phyloP scores from a whole-genome alignment of 108 stramenopile species.

The Discostella pseudostelligera region DNA sequence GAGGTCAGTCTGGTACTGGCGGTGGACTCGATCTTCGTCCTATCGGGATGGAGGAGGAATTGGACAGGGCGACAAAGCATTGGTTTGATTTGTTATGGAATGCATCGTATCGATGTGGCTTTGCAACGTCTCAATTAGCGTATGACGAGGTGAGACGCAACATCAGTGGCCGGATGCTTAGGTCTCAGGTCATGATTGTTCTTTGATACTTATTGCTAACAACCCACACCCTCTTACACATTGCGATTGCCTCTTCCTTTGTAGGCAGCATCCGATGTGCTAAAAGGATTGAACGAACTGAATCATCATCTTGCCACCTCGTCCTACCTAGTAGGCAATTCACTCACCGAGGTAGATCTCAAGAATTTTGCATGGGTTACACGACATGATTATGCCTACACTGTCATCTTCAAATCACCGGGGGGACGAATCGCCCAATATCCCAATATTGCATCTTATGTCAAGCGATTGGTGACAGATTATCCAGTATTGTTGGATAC shows the following conservation, averaged over 20 bases:
- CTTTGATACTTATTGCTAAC: neutral
- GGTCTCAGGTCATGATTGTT: too few species aligned
- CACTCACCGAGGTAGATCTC: constrained; percentile 76
- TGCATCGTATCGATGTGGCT: constrained; percentile 86
- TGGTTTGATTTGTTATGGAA: constrained; percentile 86
- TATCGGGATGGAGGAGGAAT: constrained; percentile 47
- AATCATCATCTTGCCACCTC: constrained; percentile 54
- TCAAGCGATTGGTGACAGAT: constrained; percentile 42
- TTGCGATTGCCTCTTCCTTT: too few species aligned
- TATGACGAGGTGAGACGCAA: constrained; percentile 65
- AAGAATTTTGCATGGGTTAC: constrained; percentile 75
- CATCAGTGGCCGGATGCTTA: too few species aligned
- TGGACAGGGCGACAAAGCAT: constrained; percentile 71
- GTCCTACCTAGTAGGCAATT: constrained; percentile 53
- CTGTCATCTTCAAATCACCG: constrained; percentile 73
- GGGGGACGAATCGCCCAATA: constrained; percentile 55
- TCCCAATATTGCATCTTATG: constrained; percentile 42
- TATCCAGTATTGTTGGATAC: constrained; percentile 53
- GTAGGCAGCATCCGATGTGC: constrained; percentile 56
- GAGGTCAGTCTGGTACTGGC: neutral
- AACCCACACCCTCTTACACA: too few species aligned
- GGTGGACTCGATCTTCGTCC: constrained; percentile 72
- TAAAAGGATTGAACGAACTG: constrained; percentile 59
- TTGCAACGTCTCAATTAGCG: constrained; percentile 79
- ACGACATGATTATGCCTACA: constrained; percentile 81